Percentiles rank a stretch among this genome's conserved stretches.
These are phyloP conservation scores for Mrakia frigida DNA, from an alignment of 768 basidiomycete genomes.

Conservation along the genomic window DNA sequence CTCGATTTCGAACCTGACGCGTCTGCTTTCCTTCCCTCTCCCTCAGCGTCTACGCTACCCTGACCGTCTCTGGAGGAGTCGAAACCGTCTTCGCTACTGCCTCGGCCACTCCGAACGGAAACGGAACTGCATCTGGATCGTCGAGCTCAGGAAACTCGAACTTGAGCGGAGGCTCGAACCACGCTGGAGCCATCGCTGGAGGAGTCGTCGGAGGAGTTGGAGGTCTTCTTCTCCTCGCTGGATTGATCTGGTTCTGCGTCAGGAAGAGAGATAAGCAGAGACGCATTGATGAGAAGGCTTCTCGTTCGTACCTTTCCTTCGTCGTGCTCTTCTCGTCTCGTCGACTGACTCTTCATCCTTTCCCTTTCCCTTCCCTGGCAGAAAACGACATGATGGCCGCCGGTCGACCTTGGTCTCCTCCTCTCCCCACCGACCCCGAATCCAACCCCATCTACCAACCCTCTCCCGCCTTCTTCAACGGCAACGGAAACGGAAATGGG, in stretches of 20 bases:
- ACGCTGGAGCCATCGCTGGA: slow-evolving; percentile 41
- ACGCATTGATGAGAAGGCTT: slow-evolving; percentile 8
- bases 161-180: slow-evolving; percentile 18
- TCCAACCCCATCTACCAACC: slow-evolving; percentile 15
- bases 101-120: not conserved
- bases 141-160: not conserved
- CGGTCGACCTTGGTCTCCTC: slow-evolving; percentile 29
- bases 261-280: slow-evolving; percentile 34
- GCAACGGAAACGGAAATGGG: not conserved
- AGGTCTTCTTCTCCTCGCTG: slow-evolving; percentile 36
- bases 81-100: slow-evolving; percentile 16
- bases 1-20: too few species aligned
- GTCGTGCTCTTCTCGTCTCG: not conserved
- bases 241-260: slow-evolving; percentile 40
- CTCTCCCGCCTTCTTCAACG: slow-evolving; percentile 14
- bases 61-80: slow-evolving; percentile 7
- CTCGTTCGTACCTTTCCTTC: not conserved
- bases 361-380: too few species aligned
- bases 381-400: slow-evolving; percentile 25
- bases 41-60: slow-evolving; percentile 15
- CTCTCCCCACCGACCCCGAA: slow-evolving; percentile 27
- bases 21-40: not conserved
- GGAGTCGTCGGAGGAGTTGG: slow-evolving; percentile 43
- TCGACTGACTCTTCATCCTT: not conserved
- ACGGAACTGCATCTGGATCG: not conserved